Evolutionary conservation across 2,329 filamentous ascomycete species (phyloP).

Genomic region (Fusarium papillatum): DNA sequence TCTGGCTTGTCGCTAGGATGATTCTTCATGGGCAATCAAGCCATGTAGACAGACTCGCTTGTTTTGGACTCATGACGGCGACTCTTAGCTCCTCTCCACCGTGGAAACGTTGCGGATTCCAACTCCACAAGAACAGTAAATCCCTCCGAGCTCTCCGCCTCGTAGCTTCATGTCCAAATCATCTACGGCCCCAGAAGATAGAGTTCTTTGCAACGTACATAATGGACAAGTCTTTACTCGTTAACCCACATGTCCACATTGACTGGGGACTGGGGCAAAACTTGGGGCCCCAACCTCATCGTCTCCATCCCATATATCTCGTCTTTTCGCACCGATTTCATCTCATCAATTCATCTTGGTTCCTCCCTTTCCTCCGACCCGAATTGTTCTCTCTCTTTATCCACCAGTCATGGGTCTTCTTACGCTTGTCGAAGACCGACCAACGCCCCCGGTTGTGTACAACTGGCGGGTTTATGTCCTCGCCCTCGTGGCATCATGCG

Average conservation of each 20-base stretch:
- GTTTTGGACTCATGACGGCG: background rate
- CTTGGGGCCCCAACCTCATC: background rate
- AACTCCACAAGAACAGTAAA: slow-evolving; percentile 13
- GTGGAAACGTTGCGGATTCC: slow-evolving; percentile 14
- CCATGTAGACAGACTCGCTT: background rate
- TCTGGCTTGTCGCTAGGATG: background rate
- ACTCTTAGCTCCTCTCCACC: background rate
- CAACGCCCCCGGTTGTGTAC: slow-evolving; percentile 54
- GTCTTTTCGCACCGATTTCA: background rate
- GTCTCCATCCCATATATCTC: background rate
- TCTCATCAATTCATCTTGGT: background rate
- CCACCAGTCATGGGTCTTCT: slow-evolving; percentile 44
- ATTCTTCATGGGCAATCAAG: background rate
- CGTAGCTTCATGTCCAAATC: slow-evolving; percentile 3
- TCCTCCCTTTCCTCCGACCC: background rate
- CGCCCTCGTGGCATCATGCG: slow-evolving; percentile 52
- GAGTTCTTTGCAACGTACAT: slow-evolving; percentile 9
- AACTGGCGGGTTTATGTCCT: slow-evolving; percentile 51
- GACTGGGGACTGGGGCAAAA: slow-evolving; percentile 18
- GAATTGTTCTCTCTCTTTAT: background rate
- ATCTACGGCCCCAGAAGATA: slow-evolving; percentile 14
- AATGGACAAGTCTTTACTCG: slow-evolving; percentile 17
- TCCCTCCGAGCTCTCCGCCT: slow-evolving; percentile 5
- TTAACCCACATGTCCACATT: slow-evolving; percentile 20
- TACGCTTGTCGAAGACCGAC: slow-evolving; percentile 50